Percentiles rank a stretch among this genome's conserved stretches.
phyloP scores from a whole-genome alignment of 371 early-diverging fungal genomes.

The Nematocida major region DNA sequence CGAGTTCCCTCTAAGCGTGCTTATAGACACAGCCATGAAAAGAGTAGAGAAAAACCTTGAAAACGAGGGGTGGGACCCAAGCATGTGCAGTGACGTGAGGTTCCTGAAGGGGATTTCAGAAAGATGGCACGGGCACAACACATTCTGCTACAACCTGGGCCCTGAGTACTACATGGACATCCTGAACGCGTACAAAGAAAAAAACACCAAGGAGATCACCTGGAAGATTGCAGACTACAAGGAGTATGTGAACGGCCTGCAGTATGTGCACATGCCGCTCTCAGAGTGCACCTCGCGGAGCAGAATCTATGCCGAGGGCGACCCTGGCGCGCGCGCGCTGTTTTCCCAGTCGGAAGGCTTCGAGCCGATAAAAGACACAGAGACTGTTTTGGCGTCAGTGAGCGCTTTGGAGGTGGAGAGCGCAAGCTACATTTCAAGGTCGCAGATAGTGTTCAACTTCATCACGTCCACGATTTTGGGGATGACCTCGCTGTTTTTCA shows the following conservation, averaged over 20 bases:
- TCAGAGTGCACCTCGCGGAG: neutral
- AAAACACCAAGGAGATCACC: neutral
- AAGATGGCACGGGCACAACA: neutral
- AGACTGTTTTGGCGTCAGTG: too few species aligned
- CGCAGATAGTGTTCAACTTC: neutral
- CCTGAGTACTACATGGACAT: neutral
- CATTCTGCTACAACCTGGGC: neutral
- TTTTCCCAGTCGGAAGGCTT: neutral
- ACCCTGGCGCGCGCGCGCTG: neutral
- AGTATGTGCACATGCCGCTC: constrained; percentile 9
- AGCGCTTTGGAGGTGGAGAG: neutral
- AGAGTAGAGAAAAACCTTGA: neutral
- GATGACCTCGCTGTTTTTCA: neutral
- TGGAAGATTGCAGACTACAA: neutral
- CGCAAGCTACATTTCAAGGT: neutral
- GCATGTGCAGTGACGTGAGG: neutral
- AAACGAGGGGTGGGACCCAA: constrained; percentile 3
- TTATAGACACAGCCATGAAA: neutral
- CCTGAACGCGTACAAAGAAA: neutral
- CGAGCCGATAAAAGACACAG: neutral
- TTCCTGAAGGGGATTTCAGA: neutral
- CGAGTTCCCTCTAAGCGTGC: neutral
- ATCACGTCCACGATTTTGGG: neutral
- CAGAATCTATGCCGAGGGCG: neutral
- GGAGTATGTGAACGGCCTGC: neutral